phyloP scores from a whole-genome alignment of 2,329 filamentous ascomycete species.

The Triangularia setosa region DNA sequence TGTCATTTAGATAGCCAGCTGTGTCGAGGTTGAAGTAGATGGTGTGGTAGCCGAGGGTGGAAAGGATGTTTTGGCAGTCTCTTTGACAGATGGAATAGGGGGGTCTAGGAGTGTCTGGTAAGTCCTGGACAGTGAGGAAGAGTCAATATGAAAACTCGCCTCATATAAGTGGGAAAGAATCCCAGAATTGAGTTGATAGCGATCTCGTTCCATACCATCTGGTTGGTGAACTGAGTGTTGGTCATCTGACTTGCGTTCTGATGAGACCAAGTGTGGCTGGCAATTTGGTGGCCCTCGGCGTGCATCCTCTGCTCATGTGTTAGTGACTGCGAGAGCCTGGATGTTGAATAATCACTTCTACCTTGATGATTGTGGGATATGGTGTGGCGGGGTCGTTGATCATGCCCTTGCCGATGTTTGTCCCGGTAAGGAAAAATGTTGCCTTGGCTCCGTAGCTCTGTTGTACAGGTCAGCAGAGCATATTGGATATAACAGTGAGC shows the following conservation, averaged over 20 bases:
- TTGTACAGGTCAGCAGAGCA: not conserved
- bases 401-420: conserved; percentile 52
- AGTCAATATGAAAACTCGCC: conserved; percentile 19
- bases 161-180: conserved; percentile 45
- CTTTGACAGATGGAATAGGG: conserved; percentile 39
- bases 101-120: conserved; percentile 28
- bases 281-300: conserved; percentile 45
- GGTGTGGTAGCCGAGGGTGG: conserved; percentile 35
- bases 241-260: conserved; percentile 37
- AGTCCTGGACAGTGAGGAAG: conserved; percentile 12
- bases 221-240: conserved; percentile 32
- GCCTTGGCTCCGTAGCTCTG: conserved; percentile 56
- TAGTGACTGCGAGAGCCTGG: conserved; percentile 4
- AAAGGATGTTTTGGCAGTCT: conserved; percentile 30
- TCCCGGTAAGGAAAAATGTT: conserved; percentile 64
- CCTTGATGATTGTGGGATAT: conserved; percentile 46
- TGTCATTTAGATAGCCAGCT: conserved; percentile 33
- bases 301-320: conserved; percentile 39
- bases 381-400: conserved; percentile 48
- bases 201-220: conserved; percentile 45
- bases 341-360: conserved; percentile 9
- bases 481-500: conserved; percentile 5
- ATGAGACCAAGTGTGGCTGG: conserved; percentile 46
- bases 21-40: conserved; percentile 37
- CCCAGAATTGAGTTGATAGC: conserved; percentile 42